These are phyloP conservation scores for Eremochloa ophiuroides DNA, from an alignment of 176 grass and related monocot genomes.

Conservation along the genomic window DNA sequence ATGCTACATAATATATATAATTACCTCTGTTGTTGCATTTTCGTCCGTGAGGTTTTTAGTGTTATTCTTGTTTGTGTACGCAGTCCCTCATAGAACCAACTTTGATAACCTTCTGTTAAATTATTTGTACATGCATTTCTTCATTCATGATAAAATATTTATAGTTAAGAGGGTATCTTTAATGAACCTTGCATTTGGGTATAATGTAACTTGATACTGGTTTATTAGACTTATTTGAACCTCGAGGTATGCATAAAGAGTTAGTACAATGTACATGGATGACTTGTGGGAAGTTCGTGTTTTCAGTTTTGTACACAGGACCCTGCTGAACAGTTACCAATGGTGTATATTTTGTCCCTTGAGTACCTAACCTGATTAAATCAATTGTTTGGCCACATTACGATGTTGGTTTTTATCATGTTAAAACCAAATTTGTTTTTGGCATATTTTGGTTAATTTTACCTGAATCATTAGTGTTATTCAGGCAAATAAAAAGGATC, in stretches of 20 bases:
- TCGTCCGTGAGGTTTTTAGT: not conserved
- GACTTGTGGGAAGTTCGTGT: not conserved
- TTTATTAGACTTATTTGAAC: constrained; percentile 9
- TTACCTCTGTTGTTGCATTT: not conserved
- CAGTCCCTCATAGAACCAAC: not conserved
- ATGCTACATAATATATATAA: not conserved
- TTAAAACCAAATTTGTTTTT: not conserved
- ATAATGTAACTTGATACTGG: not conserved
- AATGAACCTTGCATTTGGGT: not conserved
- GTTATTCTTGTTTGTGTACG: not conserved
- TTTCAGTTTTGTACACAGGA: not conserved
- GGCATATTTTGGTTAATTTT: not conserved
- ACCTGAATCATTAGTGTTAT: not conserved
- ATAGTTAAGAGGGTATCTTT: not conserved
- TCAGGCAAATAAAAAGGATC: not conserved
- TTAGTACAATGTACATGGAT: not conserved
- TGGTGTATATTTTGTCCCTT: not conserved
- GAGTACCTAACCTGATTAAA: not conserved
- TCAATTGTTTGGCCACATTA: not conserved
- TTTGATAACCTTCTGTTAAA: constrained; percentile 6
- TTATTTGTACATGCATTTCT: not conserved
- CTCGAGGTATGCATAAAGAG: not conserved
- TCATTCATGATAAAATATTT: not conserved
- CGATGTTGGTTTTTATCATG: not conserved
- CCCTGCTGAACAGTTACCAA: not conserved